These are phyloP conservation scores for Brachypodium distachyon DNA, from an alignment of 202 grass and related monocot species.

Conservation along the genomic window DNA sequence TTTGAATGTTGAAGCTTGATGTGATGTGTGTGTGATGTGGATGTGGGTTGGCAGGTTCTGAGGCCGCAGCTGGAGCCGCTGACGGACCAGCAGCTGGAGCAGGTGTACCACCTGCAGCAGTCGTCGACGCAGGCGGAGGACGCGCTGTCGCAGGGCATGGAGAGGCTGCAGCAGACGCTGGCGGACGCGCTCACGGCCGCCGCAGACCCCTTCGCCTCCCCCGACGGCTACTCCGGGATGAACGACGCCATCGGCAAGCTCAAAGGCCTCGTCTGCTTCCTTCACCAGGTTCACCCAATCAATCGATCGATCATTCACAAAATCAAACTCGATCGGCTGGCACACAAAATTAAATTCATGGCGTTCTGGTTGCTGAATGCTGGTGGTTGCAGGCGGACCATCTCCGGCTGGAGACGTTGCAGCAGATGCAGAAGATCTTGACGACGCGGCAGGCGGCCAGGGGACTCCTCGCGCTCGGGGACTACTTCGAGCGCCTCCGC, in stretches of 20 bases:
- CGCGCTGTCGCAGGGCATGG: constrained; percentile 71
- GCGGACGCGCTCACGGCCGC: constrained; percentile 41
- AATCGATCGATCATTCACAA: neutral
- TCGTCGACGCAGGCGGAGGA: constrained; percentile 58
- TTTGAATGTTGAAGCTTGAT: neutral
- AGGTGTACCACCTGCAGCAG: constrained; percentile 31
- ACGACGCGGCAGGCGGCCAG: constrained; percentile 69
- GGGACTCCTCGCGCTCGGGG: constrained; percentile 72
- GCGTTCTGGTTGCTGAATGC: neutral
- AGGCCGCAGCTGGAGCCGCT: constrained; percentile 54
- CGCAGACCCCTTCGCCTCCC: constrained; percentile 22
- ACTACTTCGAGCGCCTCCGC: constrained; percentile 88
- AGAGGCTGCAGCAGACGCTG: constrained; percentile 71
- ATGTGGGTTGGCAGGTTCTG: constrained; percentile 36
- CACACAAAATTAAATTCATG: no score
- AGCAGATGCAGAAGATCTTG: constrained; percentile 72
- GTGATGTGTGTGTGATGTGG: neutral
- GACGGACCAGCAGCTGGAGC: constrained; percentile 32
- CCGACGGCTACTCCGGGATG: constrained; percentile 58
- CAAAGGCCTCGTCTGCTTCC: constrained; percentile 54
- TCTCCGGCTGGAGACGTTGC: constrained; percentile 57
- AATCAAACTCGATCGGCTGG: no score
- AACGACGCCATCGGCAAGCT: constrained; percentile 47
- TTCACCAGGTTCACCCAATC: constrained; percentile 38
- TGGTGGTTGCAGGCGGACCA: constrained; percentile 55